These are phyloP conservation scores for Hymenoscyphus infarciens DNA, from an alignment of 2,329 filamentous ascomycete species.

Conservation along the genomic window DNA sequence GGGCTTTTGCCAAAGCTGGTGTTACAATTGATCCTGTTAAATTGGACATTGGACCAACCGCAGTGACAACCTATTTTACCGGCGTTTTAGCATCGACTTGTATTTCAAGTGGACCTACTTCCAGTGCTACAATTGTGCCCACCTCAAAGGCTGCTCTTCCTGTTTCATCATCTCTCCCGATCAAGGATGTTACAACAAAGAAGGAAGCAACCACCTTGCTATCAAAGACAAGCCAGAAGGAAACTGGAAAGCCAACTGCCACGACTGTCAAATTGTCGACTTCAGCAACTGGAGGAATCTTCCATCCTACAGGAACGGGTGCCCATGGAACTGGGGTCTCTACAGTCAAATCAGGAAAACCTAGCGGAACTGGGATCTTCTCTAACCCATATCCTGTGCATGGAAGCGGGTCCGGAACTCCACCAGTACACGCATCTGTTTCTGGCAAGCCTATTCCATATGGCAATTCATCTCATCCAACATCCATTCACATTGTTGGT, in stretches of 20 bases:
- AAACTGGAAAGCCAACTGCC: too few species aligned
- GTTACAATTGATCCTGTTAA: constrained; percentile 11
- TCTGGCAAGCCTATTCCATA: neutral
- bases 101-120: neutral
- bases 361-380: neutral
- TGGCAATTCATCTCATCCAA: neutral
- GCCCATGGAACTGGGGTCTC: neutral
- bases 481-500: neutral
- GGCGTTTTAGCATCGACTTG: constrained; percentile 10
- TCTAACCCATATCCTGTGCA: neutral
- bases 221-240: too few species aligned
- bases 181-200: neutral
- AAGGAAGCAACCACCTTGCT: too few species aligned
- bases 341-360: neutral
- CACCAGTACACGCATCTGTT: neutral
- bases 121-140: neutral
- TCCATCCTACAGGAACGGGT: neutral
- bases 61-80: constrained; percentile 13
- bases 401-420: neutral
- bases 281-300: neutral
- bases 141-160: neutral
- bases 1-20: constrained; percentile 14
- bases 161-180: neutral
- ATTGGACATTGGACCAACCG: constrained; percentile 13
- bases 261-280: neutral